Evolutionary conservation across 2,329 filamentous ascomycete genomes (phyloP).

Genomic region (Hortaea werneckii): DNA sequence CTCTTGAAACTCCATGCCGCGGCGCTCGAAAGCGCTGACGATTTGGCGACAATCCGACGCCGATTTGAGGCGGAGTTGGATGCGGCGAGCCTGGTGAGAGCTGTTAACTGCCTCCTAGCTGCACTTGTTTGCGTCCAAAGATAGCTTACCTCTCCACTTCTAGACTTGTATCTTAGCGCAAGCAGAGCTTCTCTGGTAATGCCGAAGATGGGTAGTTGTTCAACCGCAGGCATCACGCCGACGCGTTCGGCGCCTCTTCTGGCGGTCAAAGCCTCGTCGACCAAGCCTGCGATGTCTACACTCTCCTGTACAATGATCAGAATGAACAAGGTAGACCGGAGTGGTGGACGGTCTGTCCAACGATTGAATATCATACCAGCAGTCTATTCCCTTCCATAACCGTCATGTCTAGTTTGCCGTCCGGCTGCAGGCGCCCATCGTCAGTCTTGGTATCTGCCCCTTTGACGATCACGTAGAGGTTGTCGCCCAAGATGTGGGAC

Average conservation of each 20-base stretch:
- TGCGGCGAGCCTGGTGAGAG: constrained; percentile 17
- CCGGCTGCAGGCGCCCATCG: constrained; percentile 1
- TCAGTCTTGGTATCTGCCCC: constrained; percentile 3
- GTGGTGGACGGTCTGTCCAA: no score
- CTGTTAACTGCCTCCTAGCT: no score
- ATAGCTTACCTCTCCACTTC: constrained; percentile 30
- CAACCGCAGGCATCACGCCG: no score
- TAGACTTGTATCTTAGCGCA: constrained; percentile 31
- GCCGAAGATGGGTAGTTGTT: constrained; percentile 36
- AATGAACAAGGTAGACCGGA: no score
- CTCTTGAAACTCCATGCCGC: constrained; percentile 21
- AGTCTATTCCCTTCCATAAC: constrained; percentile 10
- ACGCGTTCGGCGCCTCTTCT: no score
- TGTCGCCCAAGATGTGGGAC: constrained; percentile 22
- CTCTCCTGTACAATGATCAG: constrained; percentile 18
- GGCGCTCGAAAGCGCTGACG: constrained; percentile 12
- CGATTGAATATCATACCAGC: constrained; percentile 5
- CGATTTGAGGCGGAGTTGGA: constrained; percentile 22
- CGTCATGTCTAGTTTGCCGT: constrained; percentile 8
- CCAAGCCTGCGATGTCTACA: constrained; percentile 18
- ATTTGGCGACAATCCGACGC: constrained; percentile 14
- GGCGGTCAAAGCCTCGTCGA: no score
- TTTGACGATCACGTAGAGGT: constrained; percentile 21
- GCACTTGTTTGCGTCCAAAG: no score
- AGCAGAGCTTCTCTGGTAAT: constrained; percentile 30